A percentile compares a stretch with the other conserved stretches of the same genome.
phyloP scores from a whole-genome alignment of 1,284 basidiomycete genomes.

The Cryptococcus floricola region DNA sequence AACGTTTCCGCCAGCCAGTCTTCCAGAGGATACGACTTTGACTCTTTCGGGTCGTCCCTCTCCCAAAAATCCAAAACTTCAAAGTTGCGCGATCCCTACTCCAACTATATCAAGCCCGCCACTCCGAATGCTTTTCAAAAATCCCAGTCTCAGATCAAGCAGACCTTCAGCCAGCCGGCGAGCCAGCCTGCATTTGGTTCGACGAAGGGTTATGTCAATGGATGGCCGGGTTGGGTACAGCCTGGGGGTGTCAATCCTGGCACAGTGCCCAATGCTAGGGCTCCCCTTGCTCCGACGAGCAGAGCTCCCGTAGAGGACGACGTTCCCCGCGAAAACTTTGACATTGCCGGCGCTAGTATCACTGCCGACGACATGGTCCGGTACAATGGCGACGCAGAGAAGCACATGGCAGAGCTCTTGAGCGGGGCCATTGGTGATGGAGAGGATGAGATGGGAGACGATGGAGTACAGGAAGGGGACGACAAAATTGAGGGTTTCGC shows the following conservation, averaged over 20 bases:
- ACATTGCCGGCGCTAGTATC: constrained; percentile 31
- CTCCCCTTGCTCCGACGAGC: constrained; percentile 3
- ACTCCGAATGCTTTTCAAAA: constrained; percentile 26
- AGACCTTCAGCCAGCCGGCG: constrained; percentile 9
- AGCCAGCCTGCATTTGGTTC: constrained; percentile 8
- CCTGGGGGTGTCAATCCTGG: constrained; percentile 10
- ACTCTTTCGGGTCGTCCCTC: constrained; percentile 11
- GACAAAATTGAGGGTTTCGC: constrained; percentile 68
- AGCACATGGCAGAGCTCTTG: constrained; percentile 54
- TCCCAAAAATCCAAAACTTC: constrained; percentile 3
- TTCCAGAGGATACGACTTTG: constrained; percentile 6
- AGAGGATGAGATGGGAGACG: constrained; percentile 50
- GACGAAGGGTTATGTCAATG: neutral
- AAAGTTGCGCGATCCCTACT: constrained; percentile 11
- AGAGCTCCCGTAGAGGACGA: constrained; percentile 16
- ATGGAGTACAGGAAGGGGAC: constrained; percentile 55
- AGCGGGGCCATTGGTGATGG: constrained; percentile 50
- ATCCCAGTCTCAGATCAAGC: constrained; percentile 6
- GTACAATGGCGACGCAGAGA: constrained; percentile 52
- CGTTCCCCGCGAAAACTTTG: constrained; percentile 34
- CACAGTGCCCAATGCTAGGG: constrained; percentile 5
- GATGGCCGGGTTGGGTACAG: constrained; percentile 11
- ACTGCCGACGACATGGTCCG: constrained; percentile 35
- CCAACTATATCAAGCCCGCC: constrained; percentile 40
- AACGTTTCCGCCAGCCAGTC: constrained; percentile 3